Evolutionary conservation across 2,329 filamentous ascomycete species (phyloP), one percentile per base, ranked within the genome.

Genomic region (Proliferodiscus dingleyae): DNA sequence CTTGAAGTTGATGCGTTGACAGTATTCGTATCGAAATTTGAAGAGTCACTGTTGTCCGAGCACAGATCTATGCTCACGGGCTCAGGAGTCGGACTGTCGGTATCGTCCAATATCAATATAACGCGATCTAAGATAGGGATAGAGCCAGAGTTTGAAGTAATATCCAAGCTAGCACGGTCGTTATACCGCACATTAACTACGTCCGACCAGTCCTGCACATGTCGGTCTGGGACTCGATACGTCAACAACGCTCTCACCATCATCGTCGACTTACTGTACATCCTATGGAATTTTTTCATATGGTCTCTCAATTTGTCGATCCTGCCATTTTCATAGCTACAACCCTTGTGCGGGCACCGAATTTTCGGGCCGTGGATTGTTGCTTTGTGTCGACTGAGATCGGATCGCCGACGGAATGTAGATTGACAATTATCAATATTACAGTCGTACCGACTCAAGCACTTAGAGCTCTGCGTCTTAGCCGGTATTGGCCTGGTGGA

Each of bases 231-330:
- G n/a, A 9, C 10, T 18, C 13, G 28, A 34, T 36, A n/a, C 16
- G 21, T 34, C 15, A 42, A 23, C 3, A 7, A 24, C 18, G 15
- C n/a, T 28, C 22, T 16, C 18, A 11, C 7, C 24, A 24, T 13
- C 16, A n/a, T 22, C 19, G 4, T 2, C 11, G n/a, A 22, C 46
- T 44, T 30, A 48, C 46, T 37, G 3, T 7, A 16, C 13, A 10
- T 15, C 23, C 16, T 9, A 23, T 48, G 46, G 23, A 48, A 41
- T 16, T 37, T 34, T 11, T 22, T 30, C 11, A 32, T 41, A 28
- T 48, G 46, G 15, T 48, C 46, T 21, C 40, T 44, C 29, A 48
- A 24, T 34, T 44, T 48, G 15, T 48, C 46, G 16, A 19, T 24
- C 26, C 46, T 29, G 2, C 37, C 46, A 3, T 41, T 37, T 37